Percentiles rank a stretch among this genome's conserved stretches.
These are phyloP conservation scores for Pulveroboletus sp. DNA, from an alignment of 768 basidiomycete species.

Conservation along the genomic window DNA sequence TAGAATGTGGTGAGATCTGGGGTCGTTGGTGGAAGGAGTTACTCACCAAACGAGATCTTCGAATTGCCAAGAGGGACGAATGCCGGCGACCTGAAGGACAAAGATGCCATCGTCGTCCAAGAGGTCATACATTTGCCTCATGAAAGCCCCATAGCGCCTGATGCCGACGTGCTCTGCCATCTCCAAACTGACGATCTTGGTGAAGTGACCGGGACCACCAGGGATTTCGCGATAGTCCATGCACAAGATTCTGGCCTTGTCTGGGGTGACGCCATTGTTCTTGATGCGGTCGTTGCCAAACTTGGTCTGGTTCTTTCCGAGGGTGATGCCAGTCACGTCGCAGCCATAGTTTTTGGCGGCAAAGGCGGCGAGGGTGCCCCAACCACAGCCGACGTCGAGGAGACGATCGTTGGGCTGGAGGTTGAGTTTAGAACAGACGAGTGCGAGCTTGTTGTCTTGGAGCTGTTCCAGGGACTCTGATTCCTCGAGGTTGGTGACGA, in stretches of 20 bases:
- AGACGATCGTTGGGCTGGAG: slow-evolving; percentile 82
- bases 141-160: slow-evolving; percentile 84
- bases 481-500: slow-evolving; percentile 65
- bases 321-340: slow-evolving; percentile 93
- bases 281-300: slow-evolving; percentile 89
- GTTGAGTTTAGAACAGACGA: slow-evolving; percentile 93
- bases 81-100: slow-evolving; percentile 95
- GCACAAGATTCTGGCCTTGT: slow-evolving; percentile 87
- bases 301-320: slow-evolving; percentile 84
- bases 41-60: slow-evolving; percentile 92
- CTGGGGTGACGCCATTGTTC: slow-evolving; percentile 65
- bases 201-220: slow-evolving; percentile 66
- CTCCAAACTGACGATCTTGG: slow-evolving; percentile 94
- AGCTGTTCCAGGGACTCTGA: slow-evolving; percentile 88
- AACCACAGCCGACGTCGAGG: slow-evolving; percentile 88
- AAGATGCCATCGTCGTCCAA: slow-evolving; percentile 93
- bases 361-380: slow-evolving; percentile 93
- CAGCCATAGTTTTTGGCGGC: slow-evolving; percentile 98
- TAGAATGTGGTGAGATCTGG: neutral
- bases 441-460: slow-evolving; percentile 95
- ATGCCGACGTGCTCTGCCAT: slow-evolving; percentile 99
- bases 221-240: slow-evolving; percentile 92
- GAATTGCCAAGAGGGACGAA: slow-evolving; percentile 95
- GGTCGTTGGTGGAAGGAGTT: neutral
- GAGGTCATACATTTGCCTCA: slow-evolving; percentile 88